Conservation (phyloP, 148 eudicot species). For the Nyssa sinensis region DNA sequence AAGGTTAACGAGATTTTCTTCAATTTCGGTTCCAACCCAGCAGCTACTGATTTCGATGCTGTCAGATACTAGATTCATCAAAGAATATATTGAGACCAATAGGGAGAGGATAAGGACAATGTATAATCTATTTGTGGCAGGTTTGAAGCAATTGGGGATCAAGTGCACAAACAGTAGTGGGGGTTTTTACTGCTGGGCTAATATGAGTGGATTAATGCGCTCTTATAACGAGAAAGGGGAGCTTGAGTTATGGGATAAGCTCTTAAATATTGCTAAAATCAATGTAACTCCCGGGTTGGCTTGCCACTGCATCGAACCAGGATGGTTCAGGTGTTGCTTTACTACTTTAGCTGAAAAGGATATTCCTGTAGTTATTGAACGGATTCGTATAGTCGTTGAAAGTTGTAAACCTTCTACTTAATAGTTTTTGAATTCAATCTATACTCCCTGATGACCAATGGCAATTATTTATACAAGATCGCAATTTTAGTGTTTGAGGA, state of each 20-base stretch:
- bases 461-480: not conserved
- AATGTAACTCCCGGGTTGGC: conserved; percentile 79
- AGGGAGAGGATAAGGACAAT: conserved; percentile 46
- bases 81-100: conserved; percentile 47
- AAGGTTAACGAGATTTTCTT: conserved; percentile 67
- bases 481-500: not conserved
- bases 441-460: not conserved
- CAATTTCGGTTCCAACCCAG: conserved; percentile 84
- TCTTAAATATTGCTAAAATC: conserved; percentile 64
- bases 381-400: conserved; percentile 55
- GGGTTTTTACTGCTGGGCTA: conserved; percentile 86
- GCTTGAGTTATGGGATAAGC: conserved; percentile 86
- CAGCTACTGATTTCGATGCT: conserved; percentile 64
- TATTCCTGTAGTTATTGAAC: conserved; percentile 63
- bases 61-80: conserved; percentile 52
- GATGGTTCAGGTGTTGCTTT: conserved; percentile 94
- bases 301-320: conserved; percentile 91
- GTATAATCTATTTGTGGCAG: conserved; percentile 62
- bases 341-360: conserved; percentile 58
- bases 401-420: conserved; percentile 35
- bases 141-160: conserved; percentile 63
- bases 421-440: not conserved
- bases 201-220: conserved; percentile 65
- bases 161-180: conserved; percentile 66
- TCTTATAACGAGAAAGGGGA: conserved; percentile 83